Evolutionary conservation across 164 flowering plant species (phyloP).

Genomic region (Chimonanthus praecox): DNA sequence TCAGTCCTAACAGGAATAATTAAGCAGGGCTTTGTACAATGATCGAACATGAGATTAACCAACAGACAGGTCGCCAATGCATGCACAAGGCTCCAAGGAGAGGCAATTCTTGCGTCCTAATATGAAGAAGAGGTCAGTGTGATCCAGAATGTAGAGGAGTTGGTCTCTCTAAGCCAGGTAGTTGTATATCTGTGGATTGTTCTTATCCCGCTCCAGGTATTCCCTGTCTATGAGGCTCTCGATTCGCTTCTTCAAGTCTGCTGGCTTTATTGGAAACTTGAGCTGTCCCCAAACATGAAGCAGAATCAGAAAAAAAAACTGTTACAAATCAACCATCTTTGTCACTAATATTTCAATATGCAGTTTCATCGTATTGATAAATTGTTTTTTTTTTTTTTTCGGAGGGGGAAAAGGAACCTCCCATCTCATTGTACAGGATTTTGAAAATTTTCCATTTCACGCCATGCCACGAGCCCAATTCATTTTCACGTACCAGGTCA

Average conservation of each 20-base stretch:
- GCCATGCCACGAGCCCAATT: too few relatives aligned
- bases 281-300: slow-evolving; percentile 43
- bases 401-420: too few relatives aligned
- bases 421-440: too few relatives aligned
- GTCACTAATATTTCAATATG: background rate
- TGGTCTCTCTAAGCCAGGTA: slow-evolving; percentile 54
- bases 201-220: slow-evolving; percentile 96
- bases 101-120: background rate
- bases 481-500: too few relatives aligned
- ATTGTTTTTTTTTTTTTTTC: too few relatives aligned
- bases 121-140: background rate
- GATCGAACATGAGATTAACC: background rate
- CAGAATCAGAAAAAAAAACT: background rate
- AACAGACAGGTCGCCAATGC: background rate
- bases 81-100: slow-evolving; percentile 2
- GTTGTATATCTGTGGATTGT: slow-evolving; percentile 92
- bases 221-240: slow-evolving; percentile 95
- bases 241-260: slow-evolving; percentile 92
- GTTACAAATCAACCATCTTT: background rate
- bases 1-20: background rate
- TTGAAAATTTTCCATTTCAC: too few relatives aligned
- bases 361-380: background rate
- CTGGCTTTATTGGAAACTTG: slow-evolving; percentile 94
- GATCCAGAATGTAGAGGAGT: background rate
- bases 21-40: slow-evolving; percentile 2